These are phyloP conservation scores for Terana coerulea DNA, from an alignment of 768 basidiomycete genomes.

Conservation along the genomic window DNA sequence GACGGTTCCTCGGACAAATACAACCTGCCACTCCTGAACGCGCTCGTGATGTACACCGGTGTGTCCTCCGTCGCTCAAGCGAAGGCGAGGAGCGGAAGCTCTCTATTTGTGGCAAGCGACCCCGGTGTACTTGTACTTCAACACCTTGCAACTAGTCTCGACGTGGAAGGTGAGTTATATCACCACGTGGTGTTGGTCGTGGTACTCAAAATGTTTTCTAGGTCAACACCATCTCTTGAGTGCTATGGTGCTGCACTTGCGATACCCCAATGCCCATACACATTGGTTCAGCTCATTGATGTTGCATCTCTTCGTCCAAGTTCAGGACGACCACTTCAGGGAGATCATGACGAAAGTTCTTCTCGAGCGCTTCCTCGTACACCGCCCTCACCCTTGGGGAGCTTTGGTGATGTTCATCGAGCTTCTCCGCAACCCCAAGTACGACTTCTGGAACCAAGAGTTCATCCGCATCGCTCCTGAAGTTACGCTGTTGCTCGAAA, in stretches of 20 bases:
- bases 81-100: constrained; percentile 78
- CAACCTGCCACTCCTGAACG: constrained; percentile 88
- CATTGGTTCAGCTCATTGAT: constrained; percentile 95
- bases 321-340: constrained; percentile 70
- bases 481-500: constrained; percentile 80
- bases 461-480: constrained; percentile 84
- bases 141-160: constrained; percentile 78
- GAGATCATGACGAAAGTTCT: constrained; percentile 88
- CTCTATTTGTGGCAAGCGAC: constrained; percentile 76
- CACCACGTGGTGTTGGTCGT: background rate
- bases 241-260: constrained; percentile 90
- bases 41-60: constrained; percentile 95
- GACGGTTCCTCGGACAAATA: constrained; percentile 58
- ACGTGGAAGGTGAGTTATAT: constrained; percentile 75
- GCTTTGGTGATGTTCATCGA: constrained; percentile 92
- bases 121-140: constrained; percentile 83
- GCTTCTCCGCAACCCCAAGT: constrained; percentile 84
- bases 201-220: constrained; percentile 28
- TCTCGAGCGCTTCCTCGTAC: constrained; percentile 89
- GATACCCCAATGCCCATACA: constrained; percentile 98
- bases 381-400: constrained; percentile 97
- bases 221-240: constrained; percentile 94
- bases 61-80: constrained; percentile 88
- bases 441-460: constrained; percentile 88
- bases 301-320: constrained; percentile 81